Evolutionary conservation across 73 alveolate species (phyloP).

Genomic region (Paramecium bursaria): DNA sequence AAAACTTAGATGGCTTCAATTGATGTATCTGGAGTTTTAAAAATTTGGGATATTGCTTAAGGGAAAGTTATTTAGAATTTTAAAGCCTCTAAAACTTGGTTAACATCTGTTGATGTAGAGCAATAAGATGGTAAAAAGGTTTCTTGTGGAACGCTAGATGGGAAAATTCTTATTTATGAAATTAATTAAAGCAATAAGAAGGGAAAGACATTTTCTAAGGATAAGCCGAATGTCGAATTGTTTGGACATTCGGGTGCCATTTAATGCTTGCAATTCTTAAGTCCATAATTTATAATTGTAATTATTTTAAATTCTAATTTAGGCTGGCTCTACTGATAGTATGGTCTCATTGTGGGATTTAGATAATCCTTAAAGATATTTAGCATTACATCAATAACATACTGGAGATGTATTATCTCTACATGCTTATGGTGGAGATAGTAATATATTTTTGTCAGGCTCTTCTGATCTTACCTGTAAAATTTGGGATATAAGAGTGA

Average conservation of each 20-base stretch:
- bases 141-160: slow-evolving; percentile 69
- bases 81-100: slow-evolving; percentile 69
- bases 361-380: slow-evolving; percentile 60
- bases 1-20: slow-evolving; percentile 52
- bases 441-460: slow-evolving; percentile 64
- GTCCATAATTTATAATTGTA: slow-evolving; percentile 63
- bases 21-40: slow-evolving; percentile 68
- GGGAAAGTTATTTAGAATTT: slow-evolving; percentile 50
- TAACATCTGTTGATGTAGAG: slow-evolving; percentile 70
- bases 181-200: slow-evolving; percentile 62
- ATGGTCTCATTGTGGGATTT: slow-evolving; percentile 71
- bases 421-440: slow-evolving; percentile 61
- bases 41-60: slow-evolving; percentile 66
- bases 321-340: slow-evolving; percentile 71
- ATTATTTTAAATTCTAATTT: not conserved
- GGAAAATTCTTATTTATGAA: slow-evolving; percentile 67
- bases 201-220: slow-evolving; percentile 60
- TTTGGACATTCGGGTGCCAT: slow-evolving; percentile 71
- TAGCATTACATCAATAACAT: slow-evolving; percentile 59
- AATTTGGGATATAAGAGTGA: slow-evolving; percentile 68
- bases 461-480: slow-evolving; percentile 67
- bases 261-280: slow-evolving; percentile 56
- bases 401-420: slow-evolving; percentile 68
- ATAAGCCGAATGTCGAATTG: slow-evolving; percentile 62
- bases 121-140: slow-evolving; percentile 66